Evolutionary conservation across 495 filamentous ascomycete genomes (phyloP), one percentile per base, ranked within the genome.

Genomic region (Penicillium maclennaniae): DNA sequence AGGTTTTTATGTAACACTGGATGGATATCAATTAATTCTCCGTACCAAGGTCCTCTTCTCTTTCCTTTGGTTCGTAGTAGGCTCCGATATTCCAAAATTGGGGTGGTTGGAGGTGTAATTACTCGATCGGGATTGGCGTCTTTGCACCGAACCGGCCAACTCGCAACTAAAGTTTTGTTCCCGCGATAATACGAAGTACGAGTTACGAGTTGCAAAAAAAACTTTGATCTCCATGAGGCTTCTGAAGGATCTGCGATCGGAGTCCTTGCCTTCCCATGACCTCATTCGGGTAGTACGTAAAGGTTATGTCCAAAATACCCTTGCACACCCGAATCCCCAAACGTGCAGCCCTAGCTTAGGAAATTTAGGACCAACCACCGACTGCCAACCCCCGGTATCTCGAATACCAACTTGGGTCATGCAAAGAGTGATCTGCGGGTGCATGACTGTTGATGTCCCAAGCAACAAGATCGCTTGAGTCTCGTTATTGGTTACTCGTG

Each of bases 381-480:
- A 23, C 23, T 5, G 5, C 23, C 23, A 2, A 23, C 26, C 25
- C 25, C 27, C 16, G 31, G 37, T 42, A 26, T 23, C n/a, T 40
- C 5, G 5, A 19, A n/a, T 16, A 6, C 16, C 16, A 1, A 7
- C 21, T 38, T 14, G 49, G 41, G 23, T 38, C 38, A 39, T 52
- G 39, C 37, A n/a, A 43, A 4, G 14, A 42, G 39, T 6, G 42
- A 51, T 45, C 49, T 20, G 23, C 23, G 23, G 28, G 42, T 15
- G 7, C 20, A 44, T 2, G 21, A 14, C 15, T 19, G 43, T 23
- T 7, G 17, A 25, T 52, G 28, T 52, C 14, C 40, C 17, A 21
- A 41, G 43, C 37, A 45, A 53, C 47, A 53, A 43, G 58, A 64
- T 64, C 58, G 55, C 48, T 58, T 53, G 54, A 51, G 36, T 55